Conservation (phyloP, 2,329 filamentous ascomycete species). For the Cadophora sp. region DNA sequence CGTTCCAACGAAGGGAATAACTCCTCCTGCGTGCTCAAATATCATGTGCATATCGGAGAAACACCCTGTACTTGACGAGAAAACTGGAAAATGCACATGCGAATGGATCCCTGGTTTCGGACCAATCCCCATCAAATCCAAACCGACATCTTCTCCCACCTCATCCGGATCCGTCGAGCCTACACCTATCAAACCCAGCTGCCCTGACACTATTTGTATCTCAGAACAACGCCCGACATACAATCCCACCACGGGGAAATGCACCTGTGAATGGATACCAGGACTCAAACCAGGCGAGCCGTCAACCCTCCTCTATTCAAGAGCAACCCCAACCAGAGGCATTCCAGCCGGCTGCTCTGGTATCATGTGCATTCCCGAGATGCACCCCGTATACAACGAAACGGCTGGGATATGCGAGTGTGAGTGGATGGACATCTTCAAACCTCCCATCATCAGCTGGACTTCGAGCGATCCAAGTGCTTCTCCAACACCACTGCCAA, state of each 20-base stretch:
- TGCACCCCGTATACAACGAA: conserved; percentile 18
- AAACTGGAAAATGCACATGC: conserved; percentile 25
- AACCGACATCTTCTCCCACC: neutral
- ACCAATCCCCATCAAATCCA: conserved; percentile 9
- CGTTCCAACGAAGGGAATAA: neutral
- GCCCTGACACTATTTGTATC: conserved; percentile 31
- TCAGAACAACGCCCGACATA: conserved; percentile 27
- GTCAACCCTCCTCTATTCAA: neutral
- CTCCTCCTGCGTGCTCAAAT: neutral
- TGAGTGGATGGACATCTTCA: conserved; percentile 22
- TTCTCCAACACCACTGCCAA: neutral
- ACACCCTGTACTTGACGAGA: conserved; percentile 20
- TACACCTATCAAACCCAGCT: conserved; percentile 15
- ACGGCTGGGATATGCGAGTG: conserved; percentile 24
- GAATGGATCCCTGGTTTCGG: conserved; percentile 26
- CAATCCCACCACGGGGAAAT: conserved; percentile 15
- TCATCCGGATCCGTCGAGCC: neutral
- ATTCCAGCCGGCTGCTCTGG: conserved; percentile 10
- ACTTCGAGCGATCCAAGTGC: neutral
- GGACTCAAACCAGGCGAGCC: conserved; percentile 22
- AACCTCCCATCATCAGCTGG: conserved; percentile 4
- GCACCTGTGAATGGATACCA: conserved; percentile 33
- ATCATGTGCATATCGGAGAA: conserved; percentile 26
- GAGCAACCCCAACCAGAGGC: neutral
- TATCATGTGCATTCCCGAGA: conserved; percentile 29